Evolutionary conservation across 2,329 filamentous ascomycete species (phyloP), one percentile per base, ranked within the genome.

Genomic region (Cladobotryum mycophilum): DNA sequence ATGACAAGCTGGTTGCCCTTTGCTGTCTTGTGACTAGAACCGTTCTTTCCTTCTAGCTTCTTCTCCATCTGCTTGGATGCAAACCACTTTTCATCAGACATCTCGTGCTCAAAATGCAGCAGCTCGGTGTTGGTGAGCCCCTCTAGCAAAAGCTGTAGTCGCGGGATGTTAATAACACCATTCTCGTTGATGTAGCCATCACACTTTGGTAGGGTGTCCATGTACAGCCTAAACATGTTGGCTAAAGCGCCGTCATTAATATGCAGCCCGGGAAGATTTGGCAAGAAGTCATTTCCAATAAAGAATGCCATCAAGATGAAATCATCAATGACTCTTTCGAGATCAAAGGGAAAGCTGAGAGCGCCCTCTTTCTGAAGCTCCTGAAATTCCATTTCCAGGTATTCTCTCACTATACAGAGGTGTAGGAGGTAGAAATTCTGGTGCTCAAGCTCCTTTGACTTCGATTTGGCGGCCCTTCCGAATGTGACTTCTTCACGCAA

Each of bases 291-390:
- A 70, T 99, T 99, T 66, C 93, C 93, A 62, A 99, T 89, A 69
- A 99, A 99, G 74, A 99, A 99, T 44, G 91, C 92, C 90, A 99
- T 96, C 54, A 99, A 81, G 66, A 99, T 97, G 70, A 99, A 99
- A 75, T 99, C 93, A 67, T 99, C 93, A 72, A 99, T 97, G 64
- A 99, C 84, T 56, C 87, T 83, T 74, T 99, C 93, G 78, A 99
- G 86, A 64, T 99, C 88, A 65, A 95, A 99, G 45, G 82, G 75
- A 61, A 96, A 91, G 38, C 74, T 76, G 59, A 96, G 75, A 60
- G 76, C 74, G 15, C 84, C 86, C 18, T 86, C 80, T 62, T 85
- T 73, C 68, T 93, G 84, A 59, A 99, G 73, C 57, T 96, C 91
- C 69, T 96, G 91, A 65, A 99, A 99, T 66, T 99, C 93, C 66